A percentile compares a stretch with the other conserved stretches of the same genome.
Evolutionary conservation across 2,329 filamentous ascomycete genomes (phyloP).

Genomic region (Pochonia chlamydosporia): DNA sequence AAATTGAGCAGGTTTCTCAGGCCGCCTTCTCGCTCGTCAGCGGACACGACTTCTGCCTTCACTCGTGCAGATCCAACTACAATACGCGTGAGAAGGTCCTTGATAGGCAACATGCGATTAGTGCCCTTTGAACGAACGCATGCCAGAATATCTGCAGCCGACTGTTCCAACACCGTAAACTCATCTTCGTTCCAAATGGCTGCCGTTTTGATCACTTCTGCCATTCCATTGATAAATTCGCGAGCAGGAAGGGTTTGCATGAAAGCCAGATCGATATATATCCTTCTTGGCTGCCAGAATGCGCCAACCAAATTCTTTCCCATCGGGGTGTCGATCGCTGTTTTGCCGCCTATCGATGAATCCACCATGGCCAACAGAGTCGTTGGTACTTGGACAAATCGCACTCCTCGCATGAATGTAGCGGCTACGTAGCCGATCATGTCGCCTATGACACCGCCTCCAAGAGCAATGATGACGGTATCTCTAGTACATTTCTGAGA

Average conservation of each 20-base stretch:
- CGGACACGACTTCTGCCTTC: constrained; percentile 91
- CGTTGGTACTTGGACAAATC: constrained; percentile 94
- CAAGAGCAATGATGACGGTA: constrained; percentile 89
- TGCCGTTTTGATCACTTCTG: constrained; percentile 95
- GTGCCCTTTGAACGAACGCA: constrained; percentile 27
- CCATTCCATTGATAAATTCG: constrained; percentile 98
- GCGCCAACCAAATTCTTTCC: constrained; percentile 95
- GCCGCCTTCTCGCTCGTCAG: constrained; percentile 90
- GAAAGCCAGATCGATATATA: constrained; percentile 92
- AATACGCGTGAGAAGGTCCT: constrained; percentile 65
- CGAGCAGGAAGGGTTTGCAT: constrained; percentile 83
- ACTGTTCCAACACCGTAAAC: constrained; percentile 77
- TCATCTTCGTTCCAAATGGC: constrained; percentile 91
- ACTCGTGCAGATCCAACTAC: constrained; percentile 87
- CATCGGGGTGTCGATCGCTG: constrained; percentile 90
- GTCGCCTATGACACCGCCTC: constrained; percentile 94
- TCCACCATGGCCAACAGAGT: constrained; percentile 96
- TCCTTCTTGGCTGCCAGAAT: constrained; percentile 92
- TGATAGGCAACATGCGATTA: constrained; percentile 65
- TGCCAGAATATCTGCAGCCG: constrained; percentile 67
- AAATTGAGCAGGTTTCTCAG: constrained; percentile 94
- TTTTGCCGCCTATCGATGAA: constrained; percentile 97
- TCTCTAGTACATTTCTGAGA: constrained; percentile 88
- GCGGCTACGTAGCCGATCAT: constrained; percentile 97
- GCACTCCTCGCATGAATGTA: constrained; percentile 96